Conservation (phyloP, 1,284 basidiomycete genomes). For the Phenoliferia sp. region DNA sequence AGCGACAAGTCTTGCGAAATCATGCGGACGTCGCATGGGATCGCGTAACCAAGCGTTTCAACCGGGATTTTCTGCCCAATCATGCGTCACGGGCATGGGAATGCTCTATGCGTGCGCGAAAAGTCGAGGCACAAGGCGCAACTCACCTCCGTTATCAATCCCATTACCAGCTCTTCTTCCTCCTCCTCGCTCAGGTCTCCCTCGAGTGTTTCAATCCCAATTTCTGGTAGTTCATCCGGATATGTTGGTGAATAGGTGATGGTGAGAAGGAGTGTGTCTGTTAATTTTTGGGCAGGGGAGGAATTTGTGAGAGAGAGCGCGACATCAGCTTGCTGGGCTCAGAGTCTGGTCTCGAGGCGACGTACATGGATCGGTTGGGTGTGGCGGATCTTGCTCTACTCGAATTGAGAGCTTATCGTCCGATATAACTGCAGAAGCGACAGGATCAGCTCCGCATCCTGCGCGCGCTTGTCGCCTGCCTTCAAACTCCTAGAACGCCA, state of each 20-base stretch:
- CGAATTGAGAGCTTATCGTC: slow-evolving; percentile 76
- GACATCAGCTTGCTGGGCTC: not conserved
- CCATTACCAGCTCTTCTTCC: slow-evolving; percentile 58
- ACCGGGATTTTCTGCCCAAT: not conserved
- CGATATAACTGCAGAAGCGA: slow-evolving; percentile 66
- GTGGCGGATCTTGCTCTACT: slow-evolving; percentile 77
- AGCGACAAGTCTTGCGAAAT: not conserved
- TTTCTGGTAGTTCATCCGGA: slow-evolving; percentile 69
- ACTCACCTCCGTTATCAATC: slow-evolving; percentile 45
- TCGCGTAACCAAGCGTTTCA: not conserved
- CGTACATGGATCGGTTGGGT: slow-evolving; percentile 57
- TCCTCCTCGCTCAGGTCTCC: slow-evolving; percentile 53
- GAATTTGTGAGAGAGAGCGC: not conserved
- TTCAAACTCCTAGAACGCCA: not conserved
- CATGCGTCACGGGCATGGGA: not conserved
- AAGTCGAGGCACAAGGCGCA: not conserved
- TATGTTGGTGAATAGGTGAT: slow-evolving; percentile 67
- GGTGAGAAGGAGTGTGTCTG: slow-evolving; percentile 70
- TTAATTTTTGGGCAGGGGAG: slow-evolving; percentile 3
- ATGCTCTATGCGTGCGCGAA: too few species aligned
- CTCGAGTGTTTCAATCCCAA: slow-evolving; percentile 63
- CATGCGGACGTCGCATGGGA: too few species aligned
- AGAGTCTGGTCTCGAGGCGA: slow-evolving; percentile 36
- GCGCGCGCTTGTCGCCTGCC: not conserved
- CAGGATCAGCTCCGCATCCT: slow-evolving; percentile 42